Conservation (phyloP, 2,329 filamentous ascomycete genomes). For the Apiospora sp. region DNA sequence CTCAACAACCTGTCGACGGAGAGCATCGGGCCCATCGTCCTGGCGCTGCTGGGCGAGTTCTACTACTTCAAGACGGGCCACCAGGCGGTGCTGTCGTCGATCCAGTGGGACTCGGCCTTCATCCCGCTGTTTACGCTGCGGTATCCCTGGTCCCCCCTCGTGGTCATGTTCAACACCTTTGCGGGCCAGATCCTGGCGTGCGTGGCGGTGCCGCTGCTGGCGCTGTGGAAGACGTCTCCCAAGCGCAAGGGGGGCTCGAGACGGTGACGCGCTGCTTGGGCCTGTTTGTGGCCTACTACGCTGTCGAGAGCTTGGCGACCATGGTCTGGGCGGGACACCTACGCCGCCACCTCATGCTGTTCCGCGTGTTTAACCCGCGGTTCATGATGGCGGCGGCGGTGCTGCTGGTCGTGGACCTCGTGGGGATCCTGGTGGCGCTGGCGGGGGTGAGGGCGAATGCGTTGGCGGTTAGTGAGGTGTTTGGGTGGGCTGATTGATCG, state of each 20-base stretch:
- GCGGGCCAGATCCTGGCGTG: constrained; percentile 87
- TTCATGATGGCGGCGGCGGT: constrained; percentile 84
- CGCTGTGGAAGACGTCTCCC: constrained; percentile 88
- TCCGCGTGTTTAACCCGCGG: constrained; percentile 88
- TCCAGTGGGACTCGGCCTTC: constrained; percentile 97
- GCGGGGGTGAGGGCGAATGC: constrained; percentile 79
- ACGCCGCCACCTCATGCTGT: constrained; percentile 93
- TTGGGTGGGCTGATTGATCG: constrained; percentile 73
- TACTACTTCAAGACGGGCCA: constrained; percentile 99
- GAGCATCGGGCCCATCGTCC: constrained; percentile 82
- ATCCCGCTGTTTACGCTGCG: constrained; percentile 82
- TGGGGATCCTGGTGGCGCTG: constrained; percentile 75
- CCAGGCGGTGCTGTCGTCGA: constrained; percentile 83
- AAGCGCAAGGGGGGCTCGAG: constrained; percentile 75
- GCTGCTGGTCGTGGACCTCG: constrained; percentile 78
- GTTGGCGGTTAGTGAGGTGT: constrained; percentile 82
- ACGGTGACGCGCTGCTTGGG: constrained; percentile 74
- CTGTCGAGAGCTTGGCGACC: constrained; percentile 82
- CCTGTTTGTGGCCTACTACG: constrained; percentile 83
- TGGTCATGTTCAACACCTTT: constrained; percentile 86
- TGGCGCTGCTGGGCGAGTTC: constrained; percentile 89
- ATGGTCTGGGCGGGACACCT: constrained; percentile 91
- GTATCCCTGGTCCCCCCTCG: constrained; percentile 88
- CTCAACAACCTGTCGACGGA: constrained; percentile 67
- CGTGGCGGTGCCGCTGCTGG: constrained; percentile 79